Evolutionary conservation across 169 alveolate species (phyloP).

Genomic region (Eimeria acervulina): DNA sequence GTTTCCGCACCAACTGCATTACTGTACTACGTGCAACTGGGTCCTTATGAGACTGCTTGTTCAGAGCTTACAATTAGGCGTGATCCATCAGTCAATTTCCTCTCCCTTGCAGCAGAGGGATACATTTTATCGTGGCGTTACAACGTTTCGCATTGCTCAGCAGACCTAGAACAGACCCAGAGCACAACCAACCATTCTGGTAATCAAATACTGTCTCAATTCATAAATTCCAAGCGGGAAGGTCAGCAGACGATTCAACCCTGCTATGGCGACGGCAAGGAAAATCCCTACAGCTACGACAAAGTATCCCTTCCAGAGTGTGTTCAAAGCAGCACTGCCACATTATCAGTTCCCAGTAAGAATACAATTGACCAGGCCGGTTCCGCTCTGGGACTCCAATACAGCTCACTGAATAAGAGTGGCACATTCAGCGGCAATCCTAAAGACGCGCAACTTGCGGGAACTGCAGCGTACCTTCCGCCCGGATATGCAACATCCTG

Average conservation of each 20-base stretch:
- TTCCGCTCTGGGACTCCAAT: neutral
- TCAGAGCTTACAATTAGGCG: neutral
- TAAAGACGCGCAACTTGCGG: neutral
- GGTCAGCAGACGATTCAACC: slow-evolving; percentile 10
- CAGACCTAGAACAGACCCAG: neutral
- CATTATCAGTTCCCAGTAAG: neutral
- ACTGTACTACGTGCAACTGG: neutral
- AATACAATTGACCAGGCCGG: neutral
- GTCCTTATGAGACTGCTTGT: neutral
- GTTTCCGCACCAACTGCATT: slow-evolving; percentile 52
- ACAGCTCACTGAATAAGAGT: neutral
- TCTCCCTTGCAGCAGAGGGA: slow-evolving; percentile 67
- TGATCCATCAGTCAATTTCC: neutral
- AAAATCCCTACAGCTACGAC: neutral
- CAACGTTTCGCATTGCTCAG: neutral
- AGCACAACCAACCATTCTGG: neutral
- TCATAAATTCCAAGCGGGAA: neutral
- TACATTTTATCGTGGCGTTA: slow-evolving; percentile 54
- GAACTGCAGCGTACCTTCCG: neutral
- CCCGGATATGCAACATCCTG: neutral
- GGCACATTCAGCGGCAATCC: neutral
- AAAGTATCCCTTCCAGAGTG: neutral
- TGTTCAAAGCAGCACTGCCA: neutral
- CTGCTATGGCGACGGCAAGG: neutral
- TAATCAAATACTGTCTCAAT: neutral